Evolutionary conservation across 768 basidiomycete species (phyloP).

Genomic region (Panellus pusillus): DNA sequence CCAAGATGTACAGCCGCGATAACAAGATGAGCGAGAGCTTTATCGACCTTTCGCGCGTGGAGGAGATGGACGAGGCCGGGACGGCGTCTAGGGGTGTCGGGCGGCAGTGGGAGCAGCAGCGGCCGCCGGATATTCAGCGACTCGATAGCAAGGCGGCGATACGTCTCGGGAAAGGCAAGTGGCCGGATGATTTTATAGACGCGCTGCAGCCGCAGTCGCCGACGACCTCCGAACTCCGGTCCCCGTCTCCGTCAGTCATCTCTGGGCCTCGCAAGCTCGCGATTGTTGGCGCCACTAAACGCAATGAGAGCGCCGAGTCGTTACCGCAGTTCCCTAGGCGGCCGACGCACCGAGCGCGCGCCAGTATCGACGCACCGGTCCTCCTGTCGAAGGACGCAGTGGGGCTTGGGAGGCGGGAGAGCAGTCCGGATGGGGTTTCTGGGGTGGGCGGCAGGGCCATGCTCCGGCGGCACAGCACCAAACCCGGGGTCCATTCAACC

Average conservation of each 20-base stretch:
- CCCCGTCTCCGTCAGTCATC: slow-evolving; percentile 39
- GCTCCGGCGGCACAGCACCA: slow-evolving; percentile 60
- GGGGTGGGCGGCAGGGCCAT: slow-evolving; percentile 42
- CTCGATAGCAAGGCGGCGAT: slow-evolving; percentile 41
- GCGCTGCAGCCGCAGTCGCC: slow-evolving; percentile 44
- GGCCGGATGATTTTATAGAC: slow-evolving; percentile 80
- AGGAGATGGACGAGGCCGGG: slow-evolving; percentile 25
- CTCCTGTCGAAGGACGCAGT: slow-evolving; percentile 49
- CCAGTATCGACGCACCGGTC: slow-evolving; percentile 57
- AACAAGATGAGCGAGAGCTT: slow-evolving; percentile 59
- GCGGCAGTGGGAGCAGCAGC: slow-evolving; percentile 21
- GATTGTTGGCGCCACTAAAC: slow-evolving; percentile 44
- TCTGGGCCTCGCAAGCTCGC: slow-evolving; percentile 57
- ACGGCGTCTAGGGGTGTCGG: slow-evolving; percentile 25
- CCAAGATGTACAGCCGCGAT: slow-evolving; percentile 45
- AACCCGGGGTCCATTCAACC: slow-evolving; percentile 43
- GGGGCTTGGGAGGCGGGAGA: slow-evolving; percentile 44
- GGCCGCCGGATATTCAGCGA: slow-evolving; percentile 24
- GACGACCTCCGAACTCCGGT: slow-evolving; percentile 25
- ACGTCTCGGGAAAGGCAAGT: slow-evolving; percentile 74
- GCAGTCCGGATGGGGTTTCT: slow-evolving; percentile 55
- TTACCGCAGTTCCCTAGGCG: slow-evolving; percentile 52
- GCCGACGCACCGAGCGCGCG: slow-evolving; percentile 63
- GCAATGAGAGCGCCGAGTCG: slow-evolving; percentile 48
- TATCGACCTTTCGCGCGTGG: slow-evolving; percentile 19